Base-by-base conservation (phyloP, 768 basidiomycete genomes). In the Pholiota molesta region DNA sequence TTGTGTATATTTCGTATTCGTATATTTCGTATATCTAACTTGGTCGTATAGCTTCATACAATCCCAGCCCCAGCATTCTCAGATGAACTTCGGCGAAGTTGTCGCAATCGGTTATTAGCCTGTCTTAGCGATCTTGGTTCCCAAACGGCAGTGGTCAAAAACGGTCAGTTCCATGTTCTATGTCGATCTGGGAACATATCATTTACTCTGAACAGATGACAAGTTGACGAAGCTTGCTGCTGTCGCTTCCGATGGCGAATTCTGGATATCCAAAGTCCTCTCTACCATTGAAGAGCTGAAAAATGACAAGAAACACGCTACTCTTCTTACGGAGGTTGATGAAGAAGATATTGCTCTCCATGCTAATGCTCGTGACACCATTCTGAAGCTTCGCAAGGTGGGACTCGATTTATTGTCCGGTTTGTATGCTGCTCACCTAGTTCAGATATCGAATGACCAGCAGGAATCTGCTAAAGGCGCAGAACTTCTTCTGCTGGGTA, bases 241-340 rank as follows among this genome's bases (percentile, higher is more conserved):
- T 1, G 83, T 85, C 21, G 84, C 90, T 39, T 82, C 86, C 7
- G 84, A 92, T 61, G 92, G 93, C 29, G 83, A 88, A 66, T 86
- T 92, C 63, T 97, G 95, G 95, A 78, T 91, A 9, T 81, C 86
- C 3, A 86, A 86, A 68, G 83, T 86, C 10, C 78, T 95, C 11
- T 71, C 76, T 5, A 85, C 80, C 13, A 80, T 92, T 59, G 75
- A 78, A 52, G 61, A 69, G 49, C 71, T 96, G 29, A 87, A 91
- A 72, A 77, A 79, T 44, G 90, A 94, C 71, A 70, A 72, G 31
- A 94, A 93, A 69, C 91, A 94, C 63, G 82, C 89, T 54, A 75
- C 79, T 6, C 65, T 78, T 5, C 74, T 89, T 1, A 73, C 74
- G 8, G 83, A 86, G 9, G 65, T 79, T 3, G 88, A 88, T 40